Evolutionary conservation across 1,284 basidiomycete genomes (phyloP).

Genomic region (Melampsora abietis-canadensis): DNA sequence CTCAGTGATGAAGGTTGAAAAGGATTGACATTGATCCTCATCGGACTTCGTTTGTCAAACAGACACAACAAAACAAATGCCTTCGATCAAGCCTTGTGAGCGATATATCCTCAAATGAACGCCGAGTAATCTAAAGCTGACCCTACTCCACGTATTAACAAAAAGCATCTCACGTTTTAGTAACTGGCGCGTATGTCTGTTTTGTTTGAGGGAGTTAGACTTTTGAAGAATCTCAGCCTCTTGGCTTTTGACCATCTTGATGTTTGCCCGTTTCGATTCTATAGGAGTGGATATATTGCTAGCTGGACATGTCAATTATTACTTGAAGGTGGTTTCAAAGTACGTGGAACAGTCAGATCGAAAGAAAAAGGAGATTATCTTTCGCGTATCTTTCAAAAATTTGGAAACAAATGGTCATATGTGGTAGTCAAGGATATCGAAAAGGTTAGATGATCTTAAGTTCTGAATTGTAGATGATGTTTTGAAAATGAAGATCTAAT

Average conservation of each 20-base stretch:
- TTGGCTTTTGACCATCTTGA: no score
- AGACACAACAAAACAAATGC: not conserved
- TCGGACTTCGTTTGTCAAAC: no score
- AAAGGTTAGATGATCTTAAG: constrained; percentile 43
- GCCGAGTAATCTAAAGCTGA: not conserved
- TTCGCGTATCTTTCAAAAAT: constrained; percentile 50
- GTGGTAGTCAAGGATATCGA: constrained; percentile 54
- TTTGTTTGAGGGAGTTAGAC: not conserved
- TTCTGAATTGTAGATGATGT: not conserved
- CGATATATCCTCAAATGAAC: not conserved
- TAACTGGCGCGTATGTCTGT: constrained; percentile 7
- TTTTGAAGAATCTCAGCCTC: not conserved
- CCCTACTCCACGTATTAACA: not conserved
- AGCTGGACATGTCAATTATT: constrained; percentile 51
- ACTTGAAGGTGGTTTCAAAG: constrained; percentile 52
- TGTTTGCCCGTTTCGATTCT: not conserved
- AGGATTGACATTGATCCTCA: no score
- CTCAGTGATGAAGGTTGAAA: no score
- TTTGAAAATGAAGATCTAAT: not conserved
- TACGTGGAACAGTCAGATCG: constrained; percentile 56
- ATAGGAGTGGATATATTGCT: constrained; percentile 49
- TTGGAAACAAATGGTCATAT: constrained; percentile 48
- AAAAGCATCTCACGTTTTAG: not conserved
- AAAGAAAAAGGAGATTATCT: constrained; percentile 55
- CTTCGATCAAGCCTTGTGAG: not conserved